Base-by-base conservation (phyloP, 805 yeast species). In the Starmera pachycereana region DNA sequence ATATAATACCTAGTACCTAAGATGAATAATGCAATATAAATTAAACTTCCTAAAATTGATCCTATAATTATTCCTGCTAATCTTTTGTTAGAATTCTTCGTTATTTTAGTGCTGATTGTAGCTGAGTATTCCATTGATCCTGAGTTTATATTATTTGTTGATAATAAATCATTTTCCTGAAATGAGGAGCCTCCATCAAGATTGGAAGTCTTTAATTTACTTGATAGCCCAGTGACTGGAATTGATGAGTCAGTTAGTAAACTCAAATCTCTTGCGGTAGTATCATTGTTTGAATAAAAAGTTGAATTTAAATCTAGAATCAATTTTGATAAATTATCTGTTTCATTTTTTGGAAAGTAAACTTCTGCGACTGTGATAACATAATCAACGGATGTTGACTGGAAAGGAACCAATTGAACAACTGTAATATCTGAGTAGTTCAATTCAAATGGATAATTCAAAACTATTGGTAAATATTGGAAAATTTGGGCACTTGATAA, bases 361-460 rank as follows among this genome's bases (percentile, higher is more conserved):
- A 86, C 81, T 57, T 82, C 82, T 7, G 97, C 97, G 44, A 89
- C 84, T 0, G 97, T 83, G 40, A 85, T 85, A 44, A 87, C 72
- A 59, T 86, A 90, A 37, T 66, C 66, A 37, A 67, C 68, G 12
- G 61, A 62, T 1, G 65, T 41, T 2, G 85, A 72, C 13, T 78
- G 69, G 55, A 78, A 83, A 32, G 97, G 97, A 44, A 81, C 78
- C 50, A 90, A 69, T 57, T 80, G 75, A 43, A 67, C 63, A 47
- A 89, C 86, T 8, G 76, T 57, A 18, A 85, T 73, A 27, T 65
- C 62, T 6, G 72, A 54, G 14, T 51, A 45, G 16, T 54, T 48
- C 37, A 56, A 58, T 13, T 63, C 56, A 49, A 86, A 79, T 41
- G 95, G 89, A 52, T 61, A 71, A 1, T 68, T 62, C 42, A 90